Evolutionary conservation across 345 rosid species (phyloP).

Genomic region (Camelina neglecta): DNA sequence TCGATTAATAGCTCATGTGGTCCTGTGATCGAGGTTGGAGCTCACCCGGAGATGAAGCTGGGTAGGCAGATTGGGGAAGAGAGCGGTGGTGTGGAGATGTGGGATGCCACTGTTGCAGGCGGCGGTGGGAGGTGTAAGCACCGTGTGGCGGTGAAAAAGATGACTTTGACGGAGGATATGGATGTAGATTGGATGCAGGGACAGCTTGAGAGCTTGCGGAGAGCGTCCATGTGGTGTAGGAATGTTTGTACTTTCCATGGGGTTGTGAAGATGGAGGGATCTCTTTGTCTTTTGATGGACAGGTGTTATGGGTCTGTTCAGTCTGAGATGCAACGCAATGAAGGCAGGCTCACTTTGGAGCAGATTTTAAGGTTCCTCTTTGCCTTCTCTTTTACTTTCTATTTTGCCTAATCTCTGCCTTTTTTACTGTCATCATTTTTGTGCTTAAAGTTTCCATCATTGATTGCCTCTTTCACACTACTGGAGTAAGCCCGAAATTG

Average conservation of each 20-base stretch:
- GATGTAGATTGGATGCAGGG: conserved; percentile 82
- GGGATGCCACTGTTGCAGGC: conserved; percentile 66
- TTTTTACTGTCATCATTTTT: conserved; percentile 7
- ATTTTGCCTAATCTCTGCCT: background rate
- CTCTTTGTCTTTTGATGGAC: conserved; percentile 78
- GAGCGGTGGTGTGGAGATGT: conserved; percentile 59
- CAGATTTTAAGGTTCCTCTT: conserved; percentile 82
- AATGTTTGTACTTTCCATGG: conserved; percentile 95
- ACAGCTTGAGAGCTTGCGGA: conserved; percentile 76
- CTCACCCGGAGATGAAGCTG: conserved; percentile 71
- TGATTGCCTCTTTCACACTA: background rate
- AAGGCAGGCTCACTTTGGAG: conserved; percentile 94
- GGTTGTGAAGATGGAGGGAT: conserved; percentile 65
- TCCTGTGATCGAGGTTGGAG: conserved; percentile 75
- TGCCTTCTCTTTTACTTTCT: background rate
- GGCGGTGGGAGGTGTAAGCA: conserved; percentile 65
- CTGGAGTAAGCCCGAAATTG: conserved; percentile 5
- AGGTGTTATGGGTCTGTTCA: conserved; percentile 84
- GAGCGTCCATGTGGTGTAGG: conserved; percentile 91
- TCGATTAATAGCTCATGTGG: conserved; percentile 62
- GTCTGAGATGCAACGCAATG: conserved; percentile 85
- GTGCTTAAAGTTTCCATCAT: conserved; percentile 23
- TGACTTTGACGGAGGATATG: conserved; percentile 66
- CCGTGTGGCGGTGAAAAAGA: conserved; percentile 76
- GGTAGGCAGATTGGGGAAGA: conserved; percentile 69